These are phyloP conservation scores for Saccharomycopsis oosterbeekiorum DNA, from an alignment of 805 yeast genomes.

Conservation along the genomic window DNA sequence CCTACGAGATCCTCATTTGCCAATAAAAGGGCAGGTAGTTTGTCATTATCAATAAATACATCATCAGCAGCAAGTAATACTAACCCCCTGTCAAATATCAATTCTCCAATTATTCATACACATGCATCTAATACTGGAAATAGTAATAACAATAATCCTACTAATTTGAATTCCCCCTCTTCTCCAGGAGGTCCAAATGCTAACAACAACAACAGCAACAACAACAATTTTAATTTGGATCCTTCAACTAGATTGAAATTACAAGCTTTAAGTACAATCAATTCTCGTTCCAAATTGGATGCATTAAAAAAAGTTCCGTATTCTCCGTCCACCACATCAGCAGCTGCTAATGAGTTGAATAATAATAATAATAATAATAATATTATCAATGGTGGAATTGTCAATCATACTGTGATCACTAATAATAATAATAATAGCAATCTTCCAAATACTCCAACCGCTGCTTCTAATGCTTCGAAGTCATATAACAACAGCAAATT, in stretches of 20 bases:
- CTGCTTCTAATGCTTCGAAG: neutral
- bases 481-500: neutral
- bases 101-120: neutral
- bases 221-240: conserved; percentile 17
- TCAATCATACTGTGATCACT: neutral
- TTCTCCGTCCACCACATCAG: neutral
- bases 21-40: conserved; percentile 8
- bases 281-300: conserved; percentile 38
- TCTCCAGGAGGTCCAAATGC: conserved; percentile 20
- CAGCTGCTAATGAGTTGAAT: neutral
- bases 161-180: conserved; percentile 15
- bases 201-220: too few species aligned
- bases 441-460: neutral
- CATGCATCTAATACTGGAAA: neutral
- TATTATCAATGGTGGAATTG: neutral
- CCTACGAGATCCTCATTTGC: conserved; percentile 5
- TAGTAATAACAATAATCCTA: neutral
- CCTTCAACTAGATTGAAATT: conserved; percentile 40
- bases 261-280: conserved; percentile 59
- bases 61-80: neutral
- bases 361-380: neutral
- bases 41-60: conserved; percentile 12
- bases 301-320: conserved; percentile 25
- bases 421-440: neutral
- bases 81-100: conserved; percentile 4